Conservation (phyloP, 1,284 basidiomycete genomes). For the Phellopilus nigrolimitatus region DNA sequence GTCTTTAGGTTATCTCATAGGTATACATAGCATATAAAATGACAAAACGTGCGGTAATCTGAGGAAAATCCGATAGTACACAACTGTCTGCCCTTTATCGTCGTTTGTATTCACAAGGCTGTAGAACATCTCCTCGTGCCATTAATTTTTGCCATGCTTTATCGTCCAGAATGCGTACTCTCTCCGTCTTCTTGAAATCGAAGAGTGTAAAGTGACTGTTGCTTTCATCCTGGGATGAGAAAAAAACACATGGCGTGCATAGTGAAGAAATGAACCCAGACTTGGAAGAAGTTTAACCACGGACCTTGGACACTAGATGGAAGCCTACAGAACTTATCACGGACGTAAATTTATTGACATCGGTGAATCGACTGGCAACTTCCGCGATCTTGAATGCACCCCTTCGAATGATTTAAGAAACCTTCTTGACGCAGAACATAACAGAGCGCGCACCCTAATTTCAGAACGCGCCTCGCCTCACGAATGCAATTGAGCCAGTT, state of each 20-base stretch:
- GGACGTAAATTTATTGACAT: constrained; percentile 70
- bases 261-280: constrained; percentile 4
- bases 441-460: constrained; percentile 57
- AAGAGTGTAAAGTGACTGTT: constrained; percentile 91
- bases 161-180: constrained; percentile 41
- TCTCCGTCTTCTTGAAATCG: constrained; percentile 69
- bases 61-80: not conserved
- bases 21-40: too few species aligned
- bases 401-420: constrained; percentile 36
- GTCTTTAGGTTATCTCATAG: too few species aligned
- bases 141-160: constrained; percentile 64
- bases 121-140: constrained; percentile 61
- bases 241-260: constrained; percentile 11
- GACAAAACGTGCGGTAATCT: too few species aligned
- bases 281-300: constrained; percentile 20
- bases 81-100: constrained; percentile 46
- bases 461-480: constrained; percentile 87
- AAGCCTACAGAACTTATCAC: constrained; percentile 80
- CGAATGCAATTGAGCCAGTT: constrained; percentile 92
- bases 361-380: constrained; percentile 85
- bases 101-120: constrained; percentile 96
- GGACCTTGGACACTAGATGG: constrained; percentile 67
- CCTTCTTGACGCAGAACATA: constrained; percentile 9
- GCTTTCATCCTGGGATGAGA: constrained; percentile 56
- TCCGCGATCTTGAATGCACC: constrained; percentile 92